These are phyloP conservation scores for Aspergillus kassunensis DNA, from an alignment of 495 filamentous ascomycete species.

Conservation along the genomic window DNA sequence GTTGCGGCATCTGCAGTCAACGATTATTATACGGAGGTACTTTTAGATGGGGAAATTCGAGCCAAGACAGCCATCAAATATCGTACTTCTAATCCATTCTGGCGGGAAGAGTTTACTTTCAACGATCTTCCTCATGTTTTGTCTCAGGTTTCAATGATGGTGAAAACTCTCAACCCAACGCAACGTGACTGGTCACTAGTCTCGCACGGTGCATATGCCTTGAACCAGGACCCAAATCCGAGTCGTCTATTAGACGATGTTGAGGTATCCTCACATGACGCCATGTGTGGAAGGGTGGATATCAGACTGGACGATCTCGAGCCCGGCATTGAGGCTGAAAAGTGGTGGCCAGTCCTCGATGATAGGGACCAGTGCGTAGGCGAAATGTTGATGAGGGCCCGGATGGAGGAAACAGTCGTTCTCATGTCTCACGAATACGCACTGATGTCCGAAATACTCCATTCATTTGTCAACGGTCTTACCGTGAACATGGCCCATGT, in stretches of 20 bases:
- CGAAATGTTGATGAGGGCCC: conserved; percentile 80
- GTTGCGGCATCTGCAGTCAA: conserved; percentile 27
- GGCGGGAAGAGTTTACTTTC: conserved; percentile 91
- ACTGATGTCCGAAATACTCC: conserved; percentile 77
- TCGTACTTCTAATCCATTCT: conserved; percentile 83
- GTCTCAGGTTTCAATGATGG: conserved; percentile 72
- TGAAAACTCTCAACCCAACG: conserved; percentile 62
- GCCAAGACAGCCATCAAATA: conserved; percentile 79
- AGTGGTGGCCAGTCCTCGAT: conserved; percentile 84
- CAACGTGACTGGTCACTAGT: conserved; percentile 53
- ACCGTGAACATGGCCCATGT: conserved; percentile 80
- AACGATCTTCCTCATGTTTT: conserved; percentile 75
- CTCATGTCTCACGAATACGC: conserved; percentile 83
- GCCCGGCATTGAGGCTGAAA: conserved; percentile 73
- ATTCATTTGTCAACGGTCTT: conserved; percentile 76
- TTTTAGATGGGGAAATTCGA: conserved; percentile 83
- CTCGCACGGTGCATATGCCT: conserved; percentile 42
- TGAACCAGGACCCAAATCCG: conserved; percentile 42
- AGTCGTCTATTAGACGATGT: conserved; percentile 45
- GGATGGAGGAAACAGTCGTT: conserved; percentile 82
- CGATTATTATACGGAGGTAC: conserved; percentile 83
- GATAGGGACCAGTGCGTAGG: conserved; percentile 70
- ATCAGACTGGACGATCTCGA: conserved; percentile 81
- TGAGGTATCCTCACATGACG: conserved; percentile 52
- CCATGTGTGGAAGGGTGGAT: conserved; percentile 70